These are phyloP conservation scores for Auriscalpium orientale DNA, from an alignment of 768 basidiomycete genomes.

Conservation along the genomic window DNA sequence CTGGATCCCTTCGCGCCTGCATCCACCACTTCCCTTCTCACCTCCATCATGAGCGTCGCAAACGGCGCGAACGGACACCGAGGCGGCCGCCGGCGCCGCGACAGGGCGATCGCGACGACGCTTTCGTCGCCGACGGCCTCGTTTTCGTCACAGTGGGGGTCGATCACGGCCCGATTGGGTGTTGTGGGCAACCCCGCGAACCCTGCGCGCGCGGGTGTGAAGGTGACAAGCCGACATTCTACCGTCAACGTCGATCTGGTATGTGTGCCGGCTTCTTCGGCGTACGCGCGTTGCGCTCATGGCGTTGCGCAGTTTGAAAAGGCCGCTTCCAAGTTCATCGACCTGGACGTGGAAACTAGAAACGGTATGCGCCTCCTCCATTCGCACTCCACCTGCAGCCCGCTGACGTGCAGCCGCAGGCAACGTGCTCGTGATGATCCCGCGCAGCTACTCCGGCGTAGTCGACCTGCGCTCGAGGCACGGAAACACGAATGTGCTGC, in stretches of 20 bases:
- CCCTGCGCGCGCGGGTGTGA: slow-evolving; percentile 6
- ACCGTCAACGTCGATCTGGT: slow-evolving; percentile 7
- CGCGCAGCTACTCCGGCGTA: slow-evolving; percentile 12
- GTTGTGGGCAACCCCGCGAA: slow-evolving; percentile 1
- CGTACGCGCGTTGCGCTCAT: not conserved
- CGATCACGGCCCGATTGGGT: slow-evolving; percentile 1
- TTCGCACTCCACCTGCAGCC: not conserved
- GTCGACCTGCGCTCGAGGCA: slow-evolving; percentile 5
- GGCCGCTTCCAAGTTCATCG: slow-evolving; percentile 4
- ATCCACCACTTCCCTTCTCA: slow-evolving; percentile 1
- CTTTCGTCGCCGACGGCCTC: slow-evolving; percentile 2
- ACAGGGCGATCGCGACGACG: not conserved
- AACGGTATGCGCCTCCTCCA: not conserved
- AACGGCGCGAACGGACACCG: too few species aligned
- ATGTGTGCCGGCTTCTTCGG: not conserved
- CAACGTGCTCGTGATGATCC: slow-evolving; percentile 7
- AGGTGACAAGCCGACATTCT: slow-evolving; percentile 3
- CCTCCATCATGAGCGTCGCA: slow-evolving; percentile 1
- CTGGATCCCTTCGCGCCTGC: slow-evolving; percentile 6
- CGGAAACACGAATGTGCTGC: slow-evolving; percentile 3
- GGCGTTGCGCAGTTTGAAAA: slow-evolving; percentile 4
- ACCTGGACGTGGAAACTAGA: not conserved
- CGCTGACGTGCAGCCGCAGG: not conserved
- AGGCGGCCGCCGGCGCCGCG: not conserved
- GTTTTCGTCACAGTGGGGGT: slow-evolving; percentile 6